phyloP scores from a whole-genome alignment of 441 rosid species.

The Corymbia calophylla region DNA sequence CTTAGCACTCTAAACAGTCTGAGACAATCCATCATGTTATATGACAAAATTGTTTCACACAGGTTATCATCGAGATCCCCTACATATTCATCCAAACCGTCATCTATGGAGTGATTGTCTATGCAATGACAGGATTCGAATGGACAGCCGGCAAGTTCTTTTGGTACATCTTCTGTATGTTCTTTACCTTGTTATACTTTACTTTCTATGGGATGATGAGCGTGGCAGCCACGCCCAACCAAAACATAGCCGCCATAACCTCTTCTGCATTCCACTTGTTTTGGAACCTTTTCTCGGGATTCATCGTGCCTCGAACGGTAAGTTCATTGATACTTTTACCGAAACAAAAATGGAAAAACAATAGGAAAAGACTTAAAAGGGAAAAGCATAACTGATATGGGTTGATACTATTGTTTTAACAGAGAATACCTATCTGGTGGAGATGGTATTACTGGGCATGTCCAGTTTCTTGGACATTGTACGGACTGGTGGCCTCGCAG shows the following conservation, averaged over 20 bases:
- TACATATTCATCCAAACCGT: constrained; percentile 42
- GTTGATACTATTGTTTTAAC: background rate
- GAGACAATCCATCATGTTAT: background rate
- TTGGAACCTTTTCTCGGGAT: constrained; percentile 71
- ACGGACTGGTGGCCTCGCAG: constrained; percentile 38
- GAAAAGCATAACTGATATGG: background rate
- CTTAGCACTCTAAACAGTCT: background rate
- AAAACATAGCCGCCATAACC: constrained; percentile 44
- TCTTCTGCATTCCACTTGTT: constrained; percentile 35
- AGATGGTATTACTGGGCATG: constrained; percentile 48
- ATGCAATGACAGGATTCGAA: constrained; percentile 63
- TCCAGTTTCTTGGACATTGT: constrained; percentile 45
- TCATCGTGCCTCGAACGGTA: constrained; percentile 63
- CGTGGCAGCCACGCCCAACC: constrained; percentile 59
- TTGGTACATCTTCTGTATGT: constrained; percentile 65
- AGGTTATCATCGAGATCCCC: constrained; percentile 60
- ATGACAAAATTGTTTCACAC: background rate
- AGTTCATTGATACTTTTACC: background rate
- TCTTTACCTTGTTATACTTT: constrained; percentile 56
- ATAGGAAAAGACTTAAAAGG: background rate
- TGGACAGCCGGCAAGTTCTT: constrained; percentile 56
- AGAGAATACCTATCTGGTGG: constrained; percentile 60
- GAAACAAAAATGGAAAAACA: background rate
- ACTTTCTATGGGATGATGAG: constrained; percentile 60
- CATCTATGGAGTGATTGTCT: constrained; percentile 39